Conservation (phyloP, 139 green algal species). For the Haematococcus sp. region DNA sequence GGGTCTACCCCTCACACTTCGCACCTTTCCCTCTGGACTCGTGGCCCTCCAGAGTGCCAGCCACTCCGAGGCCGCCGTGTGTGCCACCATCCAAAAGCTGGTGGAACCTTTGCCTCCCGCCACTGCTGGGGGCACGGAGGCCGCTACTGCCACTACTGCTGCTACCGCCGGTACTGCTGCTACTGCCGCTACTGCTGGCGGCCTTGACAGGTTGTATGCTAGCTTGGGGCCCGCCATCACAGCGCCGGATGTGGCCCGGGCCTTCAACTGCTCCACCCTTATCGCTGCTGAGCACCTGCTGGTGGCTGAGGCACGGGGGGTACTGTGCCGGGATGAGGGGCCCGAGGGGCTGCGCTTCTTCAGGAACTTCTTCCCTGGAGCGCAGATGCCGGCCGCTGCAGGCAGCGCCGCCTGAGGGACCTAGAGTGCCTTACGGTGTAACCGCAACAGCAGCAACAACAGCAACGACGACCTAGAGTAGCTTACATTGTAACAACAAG, state of each 20-base stretch:
- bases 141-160: too few relatives aligned
- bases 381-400: too few relatives aligned
- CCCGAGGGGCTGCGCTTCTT: constrained; percentile 85
- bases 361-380: constrained; percentile 80
- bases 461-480: too few relatives aligned
- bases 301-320: constrained; percentile 69
- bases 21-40: constrained; percentile 69
- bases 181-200: not conserved
- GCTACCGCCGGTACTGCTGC: too few relatives aligned
- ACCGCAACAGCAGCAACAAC: too few relatives aligned
- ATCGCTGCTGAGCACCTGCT: constrained; percentile 84
- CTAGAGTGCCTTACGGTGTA: too few relatives aligned
- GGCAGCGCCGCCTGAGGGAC: too few relatives aligned
- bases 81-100: constrained; percentile 30
- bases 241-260: constrained; percentile 51
- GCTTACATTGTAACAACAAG: too few relatives aligned
- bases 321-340: constrained; percentile 88
- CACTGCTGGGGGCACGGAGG: too few relatives aligned
- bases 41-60: constrained; percentile 66
- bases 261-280: constrained; percentile 30
- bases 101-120: constrained; percentile 8
- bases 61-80: constrained; percentile 55
- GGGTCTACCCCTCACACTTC: constrained; percentile 48
- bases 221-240: constrained; percentile 56
- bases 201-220: not conserved